phyloP scores from a whole-genome alignment of 2,329 filamentous ascomycete genomes.

The Helotiales sp. region DNA sequence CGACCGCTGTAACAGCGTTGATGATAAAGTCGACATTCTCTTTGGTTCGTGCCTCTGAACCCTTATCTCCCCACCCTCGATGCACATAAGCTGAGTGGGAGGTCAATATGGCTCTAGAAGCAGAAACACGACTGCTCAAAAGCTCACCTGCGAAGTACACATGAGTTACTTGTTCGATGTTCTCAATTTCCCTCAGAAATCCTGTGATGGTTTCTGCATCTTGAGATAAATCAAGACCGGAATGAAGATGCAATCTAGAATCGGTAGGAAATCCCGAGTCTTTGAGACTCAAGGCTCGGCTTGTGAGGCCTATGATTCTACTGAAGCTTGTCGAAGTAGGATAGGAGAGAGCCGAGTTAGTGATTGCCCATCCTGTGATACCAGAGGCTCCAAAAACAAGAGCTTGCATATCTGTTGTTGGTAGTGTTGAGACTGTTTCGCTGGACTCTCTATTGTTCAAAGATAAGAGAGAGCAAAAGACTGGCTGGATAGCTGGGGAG shows the following conservation, averaged over 20 bases:
- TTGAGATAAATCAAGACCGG: slow-evolving; percentile 38
- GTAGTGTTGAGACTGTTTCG: not conserved
- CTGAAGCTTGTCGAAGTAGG: slow-evolving; percentile 31
- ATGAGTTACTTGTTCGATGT: slow-evolving; percentile 41
- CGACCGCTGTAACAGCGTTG: slow-evolving; percentile 39
- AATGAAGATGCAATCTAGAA: slow-evolving; percentile 33
- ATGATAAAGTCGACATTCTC: not conserved
- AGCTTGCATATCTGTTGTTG: slow-evolving; percentile 12
- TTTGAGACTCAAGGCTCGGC: slow-evolving; percentile 20
- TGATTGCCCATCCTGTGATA: slow-evolving; percentile 36
- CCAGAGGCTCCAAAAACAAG: slow-evolving; percentile 35
- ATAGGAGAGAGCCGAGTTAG: slow-evolving; percentile 29
- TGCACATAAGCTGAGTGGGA: not conserved
- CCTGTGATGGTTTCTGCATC: slow-evolving; percentile 31
- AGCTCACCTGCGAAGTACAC: slow-evolving; percentile 42
- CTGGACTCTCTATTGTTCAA: not conserved
- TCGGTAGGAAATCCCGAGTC: slow-evolving; percentile 23
- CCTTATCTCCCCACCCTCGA: not conserved
- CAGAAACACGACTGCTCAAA: not conserved
- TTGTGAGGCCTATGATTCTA: slow-evolving; percentile 31
- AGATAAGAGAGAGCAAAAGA: not conserved
- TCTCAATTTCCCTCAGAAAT: slow-evolving; percentile 36
- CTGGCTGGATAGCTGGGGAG: too few species aligned
- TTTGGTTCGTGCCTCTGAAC: not conserved
- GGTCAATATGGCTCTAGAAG: not conserved